A percentile compares a stretch with the other conserved stretches of the same genome.
These are phyloP conservation scores for Ophiocordyceps camponoti-leonardi DNA, from an alignment of 2,329 filamentous ascomycete species.

Conservation along the genomic window DNA sequence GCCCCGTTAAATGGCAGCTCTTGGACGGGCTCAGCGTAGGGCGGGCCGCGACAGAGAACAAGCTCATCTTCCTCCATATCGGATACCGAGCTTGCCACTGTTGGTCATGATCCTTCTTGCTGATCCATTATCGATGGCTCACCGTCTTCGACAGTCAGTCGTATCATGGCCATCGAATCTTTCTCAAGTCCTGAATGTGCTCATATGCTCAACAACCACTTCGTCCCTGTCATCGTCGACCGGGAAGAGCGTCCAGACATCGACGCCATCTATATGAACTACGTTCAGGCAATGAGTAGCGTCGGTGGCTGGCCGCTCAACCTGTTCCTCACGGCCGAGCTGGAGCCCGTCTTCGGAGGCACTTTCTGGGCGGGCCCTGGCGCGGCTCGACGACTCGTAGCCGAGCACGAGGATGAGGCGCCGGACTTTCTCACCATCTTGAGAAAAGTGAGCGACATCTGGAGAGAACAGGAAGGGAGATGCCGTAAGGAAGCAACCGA, in stretches of 20 bases:
- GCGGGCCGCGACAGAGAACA: conserved; percentile 65
- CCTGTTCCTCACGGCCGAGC: conserved; percentile 84
- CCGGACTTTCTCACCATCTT: conserved; percentile 74
- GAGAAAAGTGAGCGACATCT: conserved; percentile 56
- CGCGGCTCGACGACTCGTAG: conserved; percentile 21
- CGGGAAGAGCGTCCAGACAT: conserved; percentile 87
- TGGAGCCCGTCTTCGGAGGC: conserved; percentile 88
- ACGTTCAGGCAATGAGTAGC: conserved; percentile 82
- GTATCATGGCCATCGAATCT: conserved; percentile 84
- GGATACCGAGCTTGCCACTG: conserved; percentile 94
- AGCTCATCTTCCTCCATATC: conserved; percentile 83
- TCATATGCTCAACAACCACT: conserved; percentile 64
- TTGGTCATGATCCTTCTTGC: conserved; percentile 26
- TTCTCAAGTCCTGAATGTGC: conserved; percentile 76
- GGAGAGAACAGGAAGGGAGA: conserved; percentile 69
- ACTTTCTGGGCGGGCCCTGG: conserved; percentile 88
- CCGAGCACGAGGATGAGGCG: conserved; percentile 33
- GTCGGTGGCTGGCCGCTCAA: conserved; percentile 90
- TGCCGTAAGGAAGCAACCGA: conserved; percentile 72
- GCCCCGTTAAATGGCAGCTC: conserved; percentile 82
- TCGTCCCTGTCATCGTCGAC: conserved; percentile 85
- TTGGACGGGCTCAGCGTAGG: conserved; percentile 63
- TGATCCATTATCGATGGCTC: not conserved
- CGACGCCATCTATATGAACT: conserved; percentile 96
- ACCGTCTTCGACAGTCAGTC: conserved; percentile 39